Conservation (phyloP, 2,329 filamentous ascomycete genomes). For the Triangularia verruculosa region DNA sequence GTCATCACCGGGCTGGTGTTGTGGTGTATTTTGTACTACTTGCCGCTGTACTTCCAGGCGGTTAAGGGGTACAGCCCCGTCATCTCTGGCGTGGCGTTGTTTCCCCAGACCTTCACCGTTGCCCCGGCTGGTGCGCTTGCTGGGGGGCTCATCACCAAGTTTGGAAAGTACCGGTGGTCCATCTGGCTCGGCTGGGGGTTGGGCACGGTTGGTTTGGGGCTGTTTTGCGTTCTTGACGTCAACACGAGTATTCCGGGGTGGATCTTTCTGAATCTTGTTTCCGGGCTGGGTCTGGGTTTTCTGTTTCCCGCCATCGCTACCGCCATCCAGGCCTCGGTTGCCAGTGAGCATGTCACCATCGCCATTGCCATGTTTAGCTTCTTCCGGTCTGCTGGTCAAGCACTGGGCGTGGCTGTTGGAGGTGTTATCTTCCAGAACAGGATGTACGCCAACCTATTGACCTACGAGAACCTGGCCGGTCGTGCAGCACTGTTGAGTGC, state of each 20-base stretch:
- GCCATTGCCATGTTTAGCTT: slow-evolving; percentile 39
- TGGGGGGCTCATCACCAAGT: slow-evolving; percentile 24
- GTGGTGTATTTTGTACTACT: too few relatives aligned
- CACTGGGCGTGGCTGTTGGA: slow-evolving; percentile 37
- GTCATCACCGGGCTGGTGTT: too few relatives aligned
- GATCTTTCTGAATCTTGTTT: slow-evolving; percentile 32
- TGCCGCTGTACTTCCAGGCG: too few relatives aligned
- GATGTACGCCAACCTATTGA: too few relatives aligned
- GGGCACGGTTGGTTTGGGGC: slow-evolving; percentile 24
- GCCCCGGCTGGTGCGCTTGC: not conserved
- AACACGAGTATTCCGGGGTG: slow-evolving; percentile 29
- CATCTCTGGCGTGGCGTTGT: not conserved
- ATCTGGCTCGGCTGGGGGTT: slow-evolving; percentile 35
- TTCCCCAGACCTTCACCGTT: not conserved
- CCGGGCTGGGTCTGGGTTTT: slow-evolving; percentile 34
- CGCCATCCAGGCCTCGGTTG: slow-evolving; percentile 35
- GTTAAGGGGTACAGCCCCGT: not conserved
- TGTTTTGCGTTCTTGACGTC: slow-evolving; percentile 21
- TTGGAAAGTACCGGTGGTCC: slow-evolving; percentile 34
- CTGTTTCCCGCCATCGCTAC: slow-evolving; percentile 37
- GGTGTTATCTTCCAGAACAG: slow-evolving; percentile 40
- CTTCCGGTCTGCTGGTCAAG: slow-evolving; percentile 36
- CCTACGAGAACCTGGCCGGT: too few relatives aligned
- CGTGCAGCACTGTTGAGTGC: too few relatives aligned
- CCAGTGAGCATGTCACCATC: slow-evolving; percentile 32